Conservation (phyloP, 306 rosid species). For the Crotalaria pallida region DNA sequence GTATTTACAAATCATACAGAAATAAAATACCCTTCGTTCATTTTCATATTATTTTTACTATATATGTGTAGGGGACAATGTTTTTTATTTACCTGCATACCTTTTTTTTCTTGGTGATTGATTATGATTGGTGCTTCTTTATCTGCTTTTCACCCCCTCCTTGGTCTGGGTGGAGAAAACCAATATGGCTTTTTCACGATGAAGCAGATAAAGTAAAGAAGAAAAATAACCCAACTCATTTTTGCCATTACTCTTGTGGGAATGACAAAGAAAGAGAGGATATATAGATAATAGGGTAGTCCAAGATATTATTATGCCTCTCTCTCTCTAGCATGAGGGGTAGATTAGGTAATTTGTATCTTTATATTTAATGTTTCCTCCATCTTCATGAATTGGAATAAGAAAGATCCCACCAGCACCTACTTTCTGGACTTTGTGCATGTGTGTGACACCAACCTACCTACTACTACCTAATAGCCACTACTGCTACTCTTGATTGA, state of each 20-base stretch:
- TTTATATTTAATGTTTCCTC: slow-evolving; percentile 24
- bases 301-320: no score
- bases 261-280: slow-evolving; percentile 10
- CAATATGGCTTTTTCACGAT: slow-evolving; percentile 33
- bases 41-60: background rate
- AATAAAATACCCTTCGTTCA: background rate
- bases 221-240: background rate
- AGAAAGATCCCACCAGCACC: slow-evolving; percentile 45
- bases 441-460: slow-evolving; percentile 37
- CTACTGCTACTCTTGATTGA: slow-evolving; percentile 20
- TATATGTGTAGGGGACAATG: slow-evolving; percentile 20
- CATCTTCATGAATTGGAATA: slow-evolving; percentile 29
- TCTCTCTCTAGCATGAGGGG: slow-evolving; percentile 14
- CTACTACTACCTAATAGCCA: slow-evolving; percentile 40
- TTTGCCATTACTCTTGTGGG: background rate
- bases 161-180: slow-evolving; percentile 27
- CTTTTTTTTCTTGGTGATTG: slow-evolving; percentile 28
- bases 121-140: background rate
- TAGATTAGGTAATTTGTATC: slow-evolving; percentile 19
- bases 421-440: slow-evolving; percentile 45
- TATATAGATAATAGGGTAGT: background rate
- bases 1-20: slow-evolving; percentile 1
- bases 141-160: slow-evolving; percentile 23
- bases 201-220: slow-evolving; percentile 27
- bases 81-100: slow-evolving; percentile 28